These are phyloP conservation scores for Dactylellina haptotyla DNA, from an alignment of 2,329 filamentous ascomycete genomes.

Conservation along the genomic window DNA sequence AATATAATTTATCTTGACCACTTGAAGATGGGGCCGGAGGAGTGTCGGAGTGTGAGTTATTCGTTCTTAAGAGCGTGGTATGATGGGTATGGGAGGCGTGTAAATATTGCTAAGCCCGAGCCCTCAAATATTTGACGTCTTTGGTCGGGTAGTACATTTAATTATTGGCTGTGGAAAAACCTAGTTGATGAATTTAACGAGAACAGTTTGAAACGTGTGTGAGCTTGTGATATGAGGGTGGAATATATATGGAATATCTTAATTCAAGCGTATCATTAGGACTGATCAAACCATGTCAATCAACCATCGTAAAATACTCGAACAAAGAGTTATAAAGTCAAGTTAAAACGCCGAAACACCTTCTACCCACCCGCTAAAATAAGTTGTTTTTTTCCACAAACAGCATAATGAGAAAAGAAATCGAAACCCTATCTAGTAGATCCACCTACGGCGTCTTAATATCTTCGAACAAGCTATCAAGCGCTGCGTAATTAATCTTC, in stretches of 20 bases:
- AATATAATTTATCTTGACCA: conserved; percentile 1
- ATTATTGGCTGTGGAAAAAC: no score
- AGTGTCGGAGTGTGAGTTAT: conserved; percentile 10
- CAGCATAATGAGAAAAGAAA: background rate
- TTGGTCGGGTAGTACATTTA: no score
- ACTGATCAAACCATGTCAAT: no score
- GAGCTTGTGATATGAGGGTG: no score
- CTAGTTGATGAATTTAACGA: no score
- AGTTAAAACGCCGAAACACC: no score
- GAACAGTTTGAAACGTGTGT: no score
- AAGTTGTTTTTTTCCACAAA: no score
- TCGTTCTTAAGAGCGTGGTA: conserved; percentile 10
- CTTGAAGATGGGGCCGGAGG: background rate
- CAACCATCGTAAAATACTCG: no score
- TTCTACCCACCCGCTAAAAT: no score
- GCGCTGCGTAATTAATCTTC: conserved; percentile 77
- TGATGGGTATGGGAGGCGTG: background rate
- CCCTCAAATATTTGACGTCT: no score
- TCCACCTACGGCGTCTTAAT: conserved; percentile 62
- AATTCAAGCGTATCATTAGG: background rate
- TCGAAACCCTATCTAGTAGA: background rate
- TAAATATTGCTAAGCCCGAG: background rate
- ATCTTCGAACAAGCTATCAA: conserved; percentile 68
- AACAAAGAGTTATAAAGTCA: no score
- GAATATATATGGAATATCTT: background rate